Percentiles rank a stretch among this genome's conserved stretches.
phyloP scores from a whole-genome alignment of 2,329 filamentous ascomycete species.

The Colletotrichum navitas region DNA sequence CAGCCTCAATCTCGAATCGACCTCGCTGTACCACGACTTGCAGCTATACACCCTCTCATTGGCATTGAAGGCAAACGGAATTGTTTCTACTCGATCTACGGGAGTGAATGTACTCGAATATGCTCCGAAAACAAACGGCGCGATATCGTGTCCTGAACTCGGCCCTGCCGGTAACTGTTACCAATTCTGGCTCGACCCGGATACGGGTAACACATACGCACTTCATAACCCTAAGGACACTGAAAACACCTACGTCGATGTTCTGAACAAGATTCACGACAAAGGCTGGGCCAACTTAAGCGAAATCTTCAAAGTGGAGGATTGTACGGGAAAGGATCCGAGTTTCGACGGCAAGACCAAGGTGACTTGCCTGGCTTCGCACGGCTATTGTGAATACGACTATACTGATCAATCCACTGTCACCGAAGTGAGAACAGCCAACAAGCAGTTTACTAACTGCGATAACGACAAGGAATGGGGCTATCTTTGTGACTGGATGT shows the following conservation, averaged over 20 bases:
- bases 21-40: slow-evolving; percentile 44
- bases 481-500: slow-evolving; percentile 42
- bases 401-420: slow-evolving; percentile 19
- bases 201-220: slow-evolving; percentile 45
- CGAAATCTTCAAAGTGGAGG: slow-evolving; percentile 46
- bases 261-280: slow-evolving; percentile 43
- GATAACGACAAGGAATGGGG: slow-evolving; percentile 44
- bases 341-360: slow-evolving; percentile 44
- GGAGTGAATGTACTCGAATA: slow-evolving; percentile 43
- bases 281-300: slow-evolving; percentile 46
- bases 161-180: slow-evolving; percentile 39
- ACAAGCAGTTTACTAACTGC: slow-evolving; percentile 45
- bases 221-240: slow-evolving; percentile 46
- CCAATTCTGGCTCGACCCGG: slow-evolving; percentile 45
- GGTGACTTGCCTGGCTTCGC: slow-evolving; percentile 44
- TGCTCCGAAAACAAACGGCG: slow-evolving; percentile 37
- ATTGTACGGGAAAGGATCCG: slow-evolving; percentile 44
- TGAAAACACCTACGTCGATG: slow-evolving; percentile 44
- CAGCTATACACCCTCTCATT: slow-evolving; percentile 45
- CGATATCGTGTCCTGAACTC: slow-evolving; percentile 38
- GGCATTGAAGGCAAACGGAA: slow-evolving; percentile 45
- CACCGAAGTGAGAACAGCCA: slow-evolving; percentile 11
- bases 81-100: slow-evolving; percentile 44
- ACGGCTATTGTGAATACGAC: slow-evolving; percentile 47
- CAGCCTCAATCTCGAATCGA: slow-evolving; percentile 45